These are phyloP conservation scores for Chamaecrista fasciculata DNA, from an alignment of 306 rosid genomes.

Conservation along the genomic window DNA sequence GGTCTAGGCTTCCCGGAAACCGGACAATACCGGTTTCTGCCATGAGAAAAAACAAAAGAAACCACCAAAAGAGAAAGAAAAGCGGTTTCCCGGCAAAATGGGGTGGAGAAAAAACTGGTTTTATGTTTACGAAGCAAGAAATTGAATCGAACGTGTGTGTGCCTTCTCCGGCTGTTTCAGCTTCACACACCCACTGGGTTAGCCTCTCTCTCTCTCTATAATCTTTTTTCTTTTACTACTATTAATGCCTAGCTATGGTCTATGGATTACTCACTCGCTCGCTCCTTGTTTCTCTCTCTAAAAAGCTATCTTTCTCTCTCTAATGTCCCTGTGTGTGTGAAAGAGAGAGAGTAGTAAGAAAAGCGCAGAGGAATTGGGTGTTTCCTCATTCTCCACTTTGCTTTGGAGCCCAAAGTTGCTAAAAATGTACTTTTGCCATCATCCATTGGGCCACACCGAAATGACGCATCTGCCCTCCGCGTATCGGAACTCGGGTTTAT, in stretches of 20 bases:
- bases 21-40: slow-evolving; percentile 57
- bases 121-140: neutral
- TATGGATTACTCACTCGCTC: no score
- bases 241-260: neutral
- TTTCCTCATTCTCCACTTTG: slow-evolving; percentile 35
- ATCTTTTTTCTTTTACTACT: neutral
- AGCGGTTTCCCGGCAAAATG: slow-evolving; percentile 23
- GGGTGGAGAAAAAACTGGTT: neutral
- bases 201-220: slow-evolving; percentile 7
- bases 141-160: slow-evolving; percentile 10
- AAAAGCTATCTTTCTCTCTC: neutral
- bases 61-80: no score
- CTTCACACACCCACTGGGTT: no score
- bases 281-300: neutral
- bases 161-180: neutral
- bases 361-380: slow-evolving; percentile 14
- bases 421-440: slow-evolving; percentile 38
- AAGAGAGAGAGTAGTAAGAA: no score
- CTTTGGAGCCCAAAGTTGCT: slow-evolving; percentile 33
- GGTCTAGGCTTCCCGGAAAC: slow-evolving; percentile 64
- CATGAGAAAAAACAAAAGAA: slow-evolving; percentile 31
- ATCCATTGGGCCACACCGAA: neutral
- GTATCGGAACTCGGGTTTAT: neutral
- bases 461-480: slow-evolving; percentile 27
- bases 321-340: neutral